Base-by-base conservation (phyloP, 257 asterid species). In the Scutellaria baicalensis region DNA sequence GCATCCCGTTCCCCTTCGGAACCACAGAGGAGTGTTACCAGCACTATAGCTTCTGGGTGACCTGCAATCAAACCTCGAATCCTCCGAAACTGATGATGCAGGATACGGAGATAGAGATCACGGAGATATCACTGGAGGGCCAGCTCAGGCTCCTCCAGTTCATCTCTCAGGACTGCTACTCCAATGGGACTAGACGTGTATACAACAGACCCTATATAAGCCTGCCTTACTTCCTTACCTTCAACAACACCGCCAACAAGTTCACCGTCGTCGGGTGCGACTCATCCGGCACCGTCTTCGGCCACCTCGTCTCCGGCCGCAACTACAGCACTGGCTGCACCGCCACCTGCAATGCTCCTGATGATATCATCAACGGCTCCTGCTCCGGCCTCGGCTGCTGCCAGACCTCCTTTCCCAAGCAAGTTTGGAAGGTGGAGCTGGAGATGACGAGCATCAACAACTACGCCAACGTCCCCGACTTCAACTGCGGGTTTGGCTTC, bases 1-100 rank as follows among this genome's bases (percentile, higher is more conserved):
- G 59, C 48, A 66, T 79, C 9, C 80, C 83, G 2, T 79, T 9
- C 38, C 83, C 83, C 0, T 78, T 78, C 5, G 83, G 83, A 8
- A 63, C 47, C 0, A 59, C 64, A 0, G 13, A 20, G 3, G 43
- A 31, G 0, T 78, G 83, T 44, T 74, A 14, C 68, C 39, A 6
- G 1, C 36, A 35, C 65, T 0, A 5, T 0, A 1, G n/a, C 13
- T 79, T 66, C 40, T 55, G 12, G 1, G 17, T 61, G 12, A 42
- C 2, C 0, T 61, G 68, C 17, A 40, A 4, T 39, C 1, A 11
- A 4, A 9, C 54, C 0, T 42, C 0, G 20, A 21, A 18, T 17
- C 66, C 66, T 0, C 54, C 54, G 0, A 18, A 40, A 62, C 7
- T 17, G 2, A 12, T 42, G 20, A 11, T 12, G 10, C 2, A 4